Evolutionary conservation across 495 filamentous ascomycete genomes (phyloP), one percentile per base, ranked within the genome.

Genomic region (Aspergillus baeticus): DNA sequence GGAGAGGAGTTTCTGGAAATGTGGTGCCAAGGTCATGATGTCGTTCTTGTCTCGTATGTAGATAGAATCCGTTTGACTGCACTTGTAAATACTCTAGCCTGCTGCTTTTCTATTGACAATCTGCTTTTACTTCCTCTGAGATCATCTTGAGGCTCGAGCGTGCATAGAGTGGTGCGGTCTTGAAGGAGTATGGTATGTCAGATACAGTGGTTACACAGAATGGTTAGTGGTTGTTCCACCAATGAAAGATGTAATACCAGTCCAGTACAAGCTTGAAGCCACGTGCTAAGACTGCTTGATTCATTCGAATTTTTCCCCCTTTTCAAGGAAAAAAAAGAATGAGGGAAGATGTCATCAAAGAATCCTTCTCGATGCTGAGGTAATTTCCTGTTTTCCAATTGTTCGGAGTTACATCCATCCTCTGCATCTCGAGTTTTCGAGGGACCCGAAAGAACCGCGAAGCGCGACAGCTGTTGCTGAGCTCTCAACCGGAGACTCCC

Each of bases 21-120:
- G 51, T 54, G 54, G 52, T 45, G 58, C 14, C 8, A 39, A 46
- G 51, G 23, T 57, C 20, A 48, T 46, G 29, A 41, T 21, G 43
- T 50, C 38, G 44, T 53, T 54, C 21, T 53, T 56, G 36, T 55
- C n/a, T n/a, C 51, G 55, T 55, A 62, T 52, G 60, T 46, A 55
- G 48, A 62, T 62, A 62, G 60, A 62, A 44, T 55, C 37, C 47
- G 51, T 62, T n/a, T 57, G 53, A 49, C 59, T 48, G 49, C 46
- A 6, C 14, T 31, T 50, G 47, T 50, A 50, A 50, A 50, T 50
- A 50, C 31, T 26, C 47, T n/a, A 2, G 18, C 18, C 46, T 49
- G n/a, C 2, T 37, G 10, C 17, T 15, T 18, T 52, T 42, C 6
- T 36, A 26, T 26, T 26, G 10, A 26, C 11, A 34, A 13, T 10